Evolutionary conservation across 768 basidiomycete species (phyloP).

Genomic region (Russula virescens): DNA sequence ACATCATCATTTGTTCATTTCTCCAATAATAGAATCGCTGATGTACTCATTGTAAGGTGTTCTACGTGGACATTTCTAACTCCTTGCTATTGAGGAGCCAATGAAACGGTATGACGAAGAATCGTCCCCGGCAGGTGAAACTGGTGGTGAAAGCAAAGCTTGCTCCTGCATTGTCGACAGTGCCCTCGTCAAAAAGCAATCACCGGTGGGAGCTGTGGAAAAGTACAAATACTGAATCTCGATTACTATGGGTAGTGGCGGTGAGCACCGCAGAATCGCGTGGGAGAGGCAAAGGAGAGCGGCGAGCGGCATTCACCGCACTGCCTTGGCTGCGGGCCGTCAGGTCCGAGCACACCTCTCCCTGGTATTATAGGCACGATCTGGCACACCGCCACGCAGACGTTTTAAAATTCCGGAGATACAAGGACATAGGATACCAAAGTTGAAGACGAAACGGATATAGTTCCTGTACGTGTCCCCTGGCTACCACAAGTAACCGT

Average conservation of each 20-base stretch:
- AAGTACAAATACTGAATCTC: not conserved
- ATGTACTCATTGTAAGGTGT: not conserved
- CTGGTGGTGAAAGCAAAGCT: not conserved
- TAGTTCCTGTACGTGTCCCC: not conserved
- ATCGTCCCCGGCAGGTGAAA: not conserved
- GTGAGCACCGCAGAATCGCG: too few relatives aligned
- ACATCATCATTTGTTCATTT: not conserved
- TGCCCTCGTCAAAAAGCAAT: not conserved
- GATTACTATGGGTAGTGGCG: too few relatives aligned
- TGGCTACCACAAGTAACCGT: not conserved
- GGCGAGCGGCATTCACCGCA: too few relatives aligned
- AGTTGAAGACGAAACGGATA: not conserved
- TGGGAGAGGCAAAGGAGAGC: too few relatives aligned
- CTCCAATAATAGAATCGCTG: not conserved
- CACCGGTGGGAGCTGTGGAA: not conserved
- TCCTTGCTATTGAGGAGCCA: too few relatives aligned
- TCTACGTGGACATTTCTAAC: not conserved
- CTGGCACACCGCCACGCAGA: not conserved
- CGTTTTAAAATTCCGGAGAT: not conserved
- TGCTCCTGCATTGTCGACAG: not conserved
- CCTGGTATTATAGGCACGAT: too few relatives aligned
- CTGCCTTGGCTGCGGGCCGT: not conserved
- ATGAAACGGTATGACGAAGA: too few relatives aligned
- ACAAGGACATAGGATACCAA: not conserved
- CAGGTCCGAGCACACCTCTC: not conserved